Evolutionary conservation across 2,329 filamentous ascomycete species (phyloP).

Genomic region (Fusarium sp.): DNA sequence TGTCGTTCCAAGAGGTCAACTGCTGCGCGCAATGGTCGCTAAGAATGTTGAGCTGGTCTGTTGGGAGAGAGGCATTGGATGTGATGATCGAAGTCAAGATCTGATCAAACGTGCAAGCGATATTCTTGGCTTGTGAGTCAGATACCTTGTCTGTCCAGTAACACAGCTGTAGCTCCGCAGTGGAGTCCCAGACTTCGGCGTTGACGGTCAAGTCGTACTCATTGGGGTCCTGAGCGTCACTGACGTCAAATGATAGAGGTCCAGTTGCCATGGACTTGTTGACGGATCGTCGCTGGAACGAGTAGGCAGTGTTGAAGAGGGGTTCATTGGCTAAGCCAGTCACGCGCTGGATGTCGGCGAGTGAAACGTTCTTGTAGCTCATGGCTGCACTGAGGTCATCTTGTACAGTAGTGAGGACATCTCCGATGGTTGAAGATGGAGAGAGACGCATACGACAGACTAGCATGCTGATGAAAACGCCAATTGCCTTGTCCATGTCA

Average conservation of each 20-base stretch:
- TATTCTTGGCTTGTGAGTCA: slow-evolving; percentile 36
- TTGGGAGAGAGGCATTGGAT: neutral
- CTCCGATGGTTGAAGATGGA: neutral
- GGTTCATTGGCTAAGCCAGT: slow-evolving; percentile 13
- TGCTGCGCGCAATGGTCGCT: slow-evolving; percentile 25
- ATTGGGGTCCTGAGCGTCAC: slow-evolving; percentile 31
- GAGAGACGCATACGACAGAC: slow-evolving; percentile 20
- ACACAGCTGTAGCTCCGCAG: slow-evolving; percentile 35
- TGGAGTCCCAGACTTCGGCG: slow-evolving; percentile 42
- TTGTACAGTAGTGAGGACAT: neutral
- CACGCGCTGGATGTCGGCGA: slow-evolving; percentile 20
- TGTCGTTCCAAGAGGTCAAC: slow-evolving; percentile 47
- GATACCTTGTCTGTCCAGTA: slow-evolving; percentile 46
- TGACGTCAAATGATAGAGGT: slow-evolving; percentile 31
- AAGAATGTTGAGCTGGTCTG: slow-evolving; percentile 39
- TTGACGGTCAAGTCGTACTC: slow-evolving; percentile 46
- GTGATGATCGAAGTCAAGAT: slow-evolving; percentile 23
- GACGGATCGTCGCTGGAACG: slow-evolving; percentile 36
- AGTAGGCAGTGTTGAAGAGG: slow-evolving; percentile 44
- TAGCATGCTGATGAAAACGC: slow-evolving; percentile 38
- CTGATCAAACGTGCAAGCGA: slow-evolving; percentile 39
- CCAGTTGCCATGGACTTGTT: slow-evolving; percentile 28
- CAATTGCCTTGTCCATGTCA: slow-evolving; percentile 25
- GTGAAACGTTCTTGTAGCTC: slow-evolving; percentile 21
- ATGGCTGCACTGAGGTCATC: slow-evolving; percentile 16